phyloP scores from a whole-genome alignment of 805 yeast genomes.

The Candida anglica region DNA sequence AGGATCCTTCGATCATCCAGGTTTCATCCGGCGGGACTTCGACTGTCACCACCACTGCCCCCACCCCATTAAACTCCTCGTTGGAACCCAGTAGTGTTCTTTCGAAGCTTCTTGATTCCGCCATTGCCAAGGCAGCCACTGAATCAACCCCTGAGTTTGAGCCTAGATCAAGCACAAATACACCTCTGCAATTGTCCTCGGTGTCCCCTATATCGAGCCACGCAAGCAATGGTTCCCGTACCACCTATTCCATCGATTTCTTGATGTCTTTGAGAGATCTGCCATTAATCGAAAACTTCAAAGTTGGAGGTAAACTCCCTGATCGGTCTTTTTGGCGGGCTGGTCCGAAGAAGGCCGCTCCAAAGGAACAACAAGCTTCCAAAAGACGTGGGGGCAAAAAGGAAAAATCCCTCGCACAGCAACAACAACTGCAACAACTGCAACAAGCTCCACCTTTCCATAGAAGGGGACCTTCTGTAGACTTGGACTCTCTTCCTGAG shows the following conservation, averaged over 20 bases:
- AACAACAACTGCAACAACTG: constrained; percentile 8
- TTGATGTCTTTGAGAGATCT: constrained; percentile 29
- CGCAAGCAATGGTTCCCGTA: neutral
- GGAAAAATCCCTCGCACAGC: constrained; percentile 13
- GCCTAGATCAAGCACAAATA: constrained; percentile 4
- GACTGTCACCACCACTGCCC: constrained; percentile 1
- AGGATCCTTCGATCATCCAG: constrained; percentile 31
- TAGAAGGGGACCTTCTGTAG: constrained; percentile 15
- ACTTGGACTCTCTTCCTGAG: constrained; percentile 25
- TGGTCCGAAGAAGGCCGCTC: constrained; percentile 36
- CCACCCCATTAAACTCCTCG: constrained; percentile 11
- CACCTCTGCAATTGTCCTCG: constrained; percentile 1
- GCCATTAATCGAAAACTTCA: constrained; percentile 29
- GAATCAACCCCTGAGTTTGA: constrained; percentile 37
- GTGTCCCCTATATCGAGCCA: constrained; percentile 3
- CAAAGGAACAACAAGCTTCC: constrained; percentile 9
- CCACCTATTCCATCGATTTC: constrained; percentile 21
- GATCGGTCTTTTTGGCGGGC: constrained; percentile 49
- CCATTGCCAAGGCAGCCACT: constrained; percentile 45
- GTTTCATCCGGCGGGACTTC: constrained; percentile 6
- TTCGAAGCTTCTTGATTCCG: constrained; percentile 40
- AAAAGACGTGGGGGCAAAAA: constrained; percentile 5
- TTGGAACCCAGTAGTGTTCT: constrained; percentile 36
- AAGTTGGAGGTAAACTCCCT: constrained; percentile 36
- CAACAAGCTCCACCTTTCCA: constrained; percentile 6